Conservation (phyloP, 257 asterid species). For the Eucommia ulmoides region DNA sequence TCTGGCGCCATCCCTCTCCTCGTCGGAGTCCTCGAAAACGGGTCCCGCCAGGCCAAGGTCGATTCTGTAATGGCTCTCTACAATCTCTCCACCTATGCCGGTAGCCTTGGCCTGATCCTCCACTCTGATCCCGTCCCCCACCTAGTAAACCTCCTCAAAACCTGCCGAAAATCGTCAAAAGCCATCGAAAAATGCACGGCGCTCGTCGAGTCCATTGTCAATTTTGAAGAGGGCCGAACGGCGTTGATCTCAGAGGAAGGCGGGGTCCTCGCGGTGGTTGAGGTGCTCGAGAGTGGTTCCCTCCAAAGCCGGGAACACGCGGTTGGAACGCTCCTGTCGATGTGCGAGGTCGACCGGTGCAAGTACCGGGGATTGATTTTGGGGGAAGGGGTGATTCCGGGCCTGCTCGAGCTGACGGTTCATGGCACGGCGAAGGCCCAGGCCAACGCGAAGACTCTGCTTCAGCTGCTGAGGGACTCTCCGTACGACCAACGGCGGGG, state of each 20-base stretch:
- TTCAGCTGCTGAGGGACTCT: slow-evolving; percentile 57
- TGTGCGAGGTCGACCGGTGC: slow-evolving; percentile 66
- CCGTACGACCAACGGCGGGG: slow-evolving; percentile 89
- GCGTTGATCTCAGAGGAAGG: slow-evolving; percentile 71
- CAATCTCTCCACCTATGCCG: slow-evolving; percentile 65
- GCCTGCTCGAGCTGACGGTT: slow-evolving; percentile 91
- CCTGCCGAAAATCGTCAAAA: slow-evolving; percentile 58
- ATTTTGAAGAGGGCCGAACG: slow-evolving; percentile 64
- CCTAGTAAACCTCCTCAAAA: slow-evolving; percentile 46
- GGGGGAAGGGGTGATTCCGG: slow-evolving; percentile 88
- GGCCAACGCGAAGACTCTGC: slow-evolving; percentile 56
- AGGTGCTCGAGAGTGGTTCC: slow-evolving; percentile 71
- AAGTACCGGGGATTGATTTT: slow-evolving; percentile 78
- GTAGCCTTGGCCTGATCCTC: slow-evolving; percentile 43
- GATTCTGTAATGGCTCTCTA: slow-evolving; percentile 89
- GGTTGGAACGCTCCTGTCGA: slow-evolving; percentile 64
- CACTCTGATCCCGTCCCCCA: slow-evolving; percentile 51
- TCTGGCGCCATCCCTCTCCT: slow-evolving; percentile 87
- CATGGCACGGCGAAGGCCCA: slow-evolving; percentile 72
- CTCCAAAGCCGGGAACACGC: slow-evolving; percentile 82
- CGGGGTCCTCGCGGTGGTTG: slow-evolving; percentile 84
- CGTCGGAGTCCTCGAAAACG: slow-evolving; percentile 37
- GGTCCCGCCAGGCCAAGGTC: slow-evolving; percentile 51
- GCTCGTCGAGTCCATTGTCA: slow-evolving; percentile 50
- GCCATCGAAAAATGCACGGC: slow-evolving; percentile 70